Conservation (phyloP, 139 green algal genomes). For the Chlamydomonas asymmetrica region DNA sequence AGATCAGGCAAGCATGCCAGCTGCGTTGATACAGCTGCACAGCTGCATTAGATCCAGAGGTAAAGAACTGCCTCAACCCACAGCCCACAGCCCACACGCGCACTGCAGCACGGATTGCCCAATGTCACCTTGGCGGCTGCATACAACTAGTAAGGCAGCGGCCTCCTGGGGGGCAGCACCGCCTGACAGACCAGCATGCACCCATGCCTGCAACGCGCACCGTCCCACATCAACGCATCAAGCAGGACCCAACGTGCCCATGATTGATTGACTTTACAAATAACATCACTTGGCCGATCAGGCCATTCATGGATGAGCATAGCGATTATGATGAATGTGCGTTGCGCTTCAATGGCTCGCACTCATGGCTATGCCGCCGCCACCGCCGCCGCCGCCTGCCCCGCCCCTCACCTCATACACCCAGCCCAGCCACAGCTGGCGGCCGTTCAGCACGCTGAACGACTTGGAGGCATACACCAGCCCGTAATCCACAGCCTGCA, state of each 20-base stretch:
- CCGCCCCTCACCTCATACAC: conserved; percentile 40
- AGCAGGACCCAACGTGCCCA: not conserved
- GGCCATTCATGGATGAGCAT: not conserved
- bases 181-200: too few species aligned
- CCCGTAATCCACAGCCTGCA: conserved; percentile 32
- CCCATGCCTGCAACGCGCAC: too few species aligned
- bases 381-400: not conserved
- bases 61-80: too few species aligned
- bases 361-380: not conserved
- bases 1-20: not conserved
- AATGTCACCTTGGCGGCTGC: too few species aligned
- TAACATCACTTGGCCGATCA: not conserved
- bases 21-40: not conserved
- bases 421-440: conserved; percentile 42
- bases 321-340: not conserved
- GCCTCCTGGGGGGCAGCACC: too few species aligned
- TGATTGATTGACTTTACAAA: not conserved
- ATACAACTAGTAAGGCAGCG: too few species aligned
- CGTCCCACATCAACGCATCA: too few species aligned
- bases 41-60: too few species aligned
- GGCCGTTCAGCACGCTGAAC: conserved; percentile 23
- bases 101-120: too few species aligned
- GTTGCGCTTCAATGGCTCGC: not conserved
- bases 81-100: not conserved
- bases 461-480: conserved; percentile 46